A percentile compares a stretch with the other conserved stretches of the same genome.
Evolutionary conservation across 805 yeast species (phyloP).

Genomic region (Suhomyces pyralidae): DNA sequence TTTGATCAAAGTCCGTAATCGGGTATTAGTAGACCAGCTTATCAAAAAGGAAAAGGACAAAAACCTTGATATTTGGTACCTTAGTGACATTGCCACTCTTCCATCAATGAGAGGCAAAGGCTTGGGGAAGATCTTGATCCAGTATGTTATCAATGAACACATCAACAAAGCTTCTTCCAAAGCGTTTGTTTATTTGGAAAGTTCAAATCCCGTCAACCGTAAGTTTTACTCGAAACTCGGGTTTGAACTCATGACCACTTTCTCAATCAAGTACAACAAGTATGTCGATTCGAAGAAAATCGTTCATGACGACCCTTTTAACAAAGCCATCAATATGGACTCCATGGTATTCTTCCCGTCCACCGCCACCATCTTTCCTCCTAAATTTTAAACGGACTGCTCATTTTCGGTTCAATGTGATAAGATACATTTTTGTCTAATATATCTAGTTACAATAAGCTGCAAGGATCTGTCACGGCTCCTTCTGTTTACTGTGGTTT

Average conservation of each 20-base stretch:
- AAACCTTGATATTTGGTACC: conserved; percentile 46
- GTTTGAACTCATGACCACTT: conserved; percentile 35
- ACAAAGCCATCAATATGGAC: conserved; percentile 14
- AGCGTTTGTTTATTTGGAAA: conserved; percentile 48
- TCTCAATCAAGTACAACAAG: conserved; percentile 25
- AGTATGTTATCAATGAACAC: conserved; percentile 47
- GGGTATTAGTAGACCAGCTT: conserved; percentile 37
- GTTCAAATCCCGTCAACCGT: conserved; percentile 53
- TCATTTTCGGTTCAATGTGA: conserved; percentile 6
- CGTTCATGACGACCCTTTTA: conserved; percentile 9
- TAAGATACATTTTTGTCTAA: conserved; percentile 16
- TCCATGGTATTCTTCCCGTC: conserved; percentile 12
- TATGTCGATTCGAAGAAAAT: conserved; percentile 14
- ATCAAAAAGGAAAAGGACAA: conserved; percentile 17
- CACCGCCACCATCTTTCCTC: conserved; percentile 4
- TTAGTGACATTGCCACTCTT: conserved; percentile 56
- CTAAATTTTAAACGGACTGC: conserved; percentile 3
- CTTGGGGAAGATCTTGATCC: conserved; percentile 49
- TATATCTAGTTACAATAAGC: conserved; percentile 15
- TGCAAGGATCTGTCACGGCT: conserved; percentile 11
- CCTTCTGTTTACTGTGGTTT: conserved; percentile 16
- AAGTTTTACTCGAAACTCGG: conserved; percentile 54
- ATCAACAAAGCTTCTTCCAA: conserved; percentile 25
- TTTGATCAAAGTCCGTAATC: conserved; percentile 42
- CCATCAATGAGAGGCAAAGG: conserved; percentile 61